These are phyloP conservation scores for Ploettnerulaceae sp. DNA, from an alignment of 2,329 filamentous ascomycete species.

Conservation along the genomic window DNA sequence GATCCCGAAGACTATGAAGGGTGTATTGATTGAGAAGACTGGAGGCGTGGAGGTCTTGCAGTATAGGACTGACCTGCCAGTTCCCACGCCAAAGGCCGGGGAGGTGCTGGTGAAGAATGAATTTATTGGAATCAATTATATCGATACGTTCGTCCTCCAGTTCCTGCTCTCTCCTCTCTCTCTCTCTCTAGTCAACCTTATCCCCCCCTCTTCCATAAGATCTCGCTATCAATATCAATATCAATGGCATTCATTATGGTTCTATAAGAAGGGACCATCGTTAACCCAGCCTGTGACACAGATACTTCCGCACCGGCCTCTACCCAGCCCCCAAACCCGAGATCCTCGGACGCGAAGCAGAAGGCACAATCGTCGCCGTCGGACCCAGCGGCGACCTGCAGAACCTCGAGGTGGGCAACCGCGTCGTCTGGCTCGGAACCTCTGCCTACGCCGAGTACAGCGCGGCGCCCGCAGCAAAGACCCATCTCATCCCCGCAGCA, in stretches of 20 bases:
- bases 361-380: slow-evolving; percentile 62
- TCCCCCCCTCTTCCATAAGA: neutral
- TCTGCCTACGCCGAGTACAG: slow-evolving; percentile 54
- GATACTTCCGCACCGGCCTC: slow-evolving; percentile 80
- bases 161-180: slow-evolving; percentile 2
- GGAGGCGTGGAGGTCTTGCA: slow-evolving; percentile 69
- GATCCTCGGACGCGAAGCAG: slow-evolving; percentile 74
- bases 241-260: slow-evolving; percentile 8
- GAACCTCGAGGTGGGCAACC: slow-evolving; percentile 60
- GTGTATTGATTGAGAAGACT: slow-evolving; percentile 65
- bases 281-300: no score
- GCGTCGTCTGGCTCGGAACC: slow-evolving; percentile 62
- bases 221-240: neutral
- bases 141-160: slow-evolving; percentile 67
- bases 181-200: neutral
- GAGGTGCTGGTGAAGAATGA: slow-evolving; percentile 78
- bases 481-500: slow-evolving; percentile 58
- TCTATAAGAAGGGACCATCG: no score
- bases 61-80: slow-evolving; percentile 63
- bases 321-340: slow-evolving; percentile 70
- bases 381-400: slow-evolving; percentile 48
- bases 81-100: slow-evolving; percentile 63
- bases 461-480: slow-evolving; percentile 46
- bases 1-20: slow-evolving; percentile 45
- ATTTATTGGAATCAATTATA: slow-evolving; percentile 78